These are phyloP conservation scores for Yarrowia sp. DNA, from an alignment of 805 yeast genomes.

Conservation along the genomic window DNA sequence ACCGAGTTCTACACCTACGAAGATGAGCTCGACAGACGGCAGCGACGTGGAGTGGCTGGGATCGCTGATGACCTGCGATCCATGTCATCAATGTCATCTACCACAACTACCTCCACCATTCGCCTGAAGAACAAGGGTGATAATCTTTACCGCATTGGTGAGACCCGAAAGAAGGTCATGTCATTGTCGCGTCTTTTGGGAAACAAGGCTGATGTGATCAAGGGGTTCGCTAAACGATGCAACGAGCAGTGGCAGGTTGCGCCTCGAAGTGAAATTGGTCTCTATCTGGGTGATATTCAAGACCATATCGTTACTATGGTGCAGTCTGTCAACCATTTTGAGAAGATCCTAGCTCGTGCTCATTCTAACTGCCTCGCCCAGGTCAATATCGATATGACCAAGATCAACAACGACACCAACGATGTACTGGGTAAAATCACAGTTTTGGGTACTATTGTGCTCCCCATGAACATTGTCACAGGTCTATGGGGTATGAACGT, in stretches of 20 bases:
- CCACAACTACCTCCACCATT: conserved; percentile 35
- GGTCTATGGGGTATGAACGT: conserved; percentile 99
- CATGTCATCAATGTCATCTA: conserved; percentile 36
- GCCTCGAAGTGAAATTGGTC: conserved; percentile 81
- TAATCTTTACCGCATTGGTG: conserved; percentile 92
- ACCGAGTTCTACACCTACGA: conserved; percentile 40
- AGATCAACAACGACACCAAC: conserved; percentile 93
- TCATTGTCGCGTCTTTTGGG: conserved; percentile 78
- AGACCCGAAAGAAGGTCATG: conserved; percentile 93
- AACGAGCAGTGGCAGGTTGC: conserved; percentile 79
- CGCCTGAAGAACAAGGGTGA: conserved; percentile 68
- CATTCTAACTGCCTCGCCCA: conserved; percentile 96
- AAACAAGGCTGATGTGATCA: conserved; percentile 95
- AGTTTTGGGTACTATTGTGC: conserved; percentile 87
- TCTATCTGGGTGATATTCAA: conserved; percentile 95
- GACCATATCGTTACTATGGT: conserved; percentile 98
- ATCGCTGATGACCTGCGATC: conserved; percentile 29
- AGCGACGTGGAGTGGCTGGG: not conserved
- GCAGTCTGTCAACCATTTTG: conserved; percentile 90
- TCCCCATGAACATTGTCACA: conserved; percentile 92
- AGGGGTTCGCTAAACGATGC: conserved; percentile 89
- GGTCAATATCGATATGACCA: conserved; percentile 95
- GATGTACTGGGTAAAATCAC: conserved; percentile 94
- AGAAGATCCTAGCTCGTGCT: conserved; percentile 87
- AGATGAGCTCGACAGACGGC: conserved; percentile 26